These are phyloP conservation scores for Nemania serpens DNA, from an alignment of 2,329 filamentous ascomycete genomes.

Conservation along the genomic window DNA sequence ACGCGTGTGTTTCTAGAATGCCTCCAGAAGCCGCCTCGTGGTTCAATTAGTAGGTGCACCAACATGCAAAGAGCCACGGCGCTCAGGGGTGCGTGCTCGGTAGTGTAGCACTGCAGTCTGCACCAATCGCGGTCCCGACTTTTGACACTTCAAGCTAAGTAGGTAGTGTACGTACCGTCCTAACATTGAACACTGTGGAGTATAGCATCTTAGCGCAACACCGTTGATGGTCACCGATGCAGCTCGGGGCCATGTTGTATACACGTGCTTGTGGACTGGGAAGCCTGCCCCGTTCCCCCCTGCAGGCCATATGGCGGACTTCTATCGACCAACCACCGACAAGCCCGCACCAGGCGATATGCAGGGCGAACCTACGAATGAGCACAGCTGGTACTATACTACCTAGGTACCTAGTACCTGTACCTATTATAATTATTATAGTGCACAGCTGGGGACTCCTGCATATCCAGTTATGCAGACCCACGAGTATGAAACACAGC, in stretches of 20 bases:
- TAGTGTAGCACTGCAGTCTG: not conserved
- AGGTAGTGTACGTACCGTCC: not conserved
- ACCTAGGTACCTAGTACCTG: too few relatives aligned
- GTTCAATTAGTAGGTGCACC: not conserved
- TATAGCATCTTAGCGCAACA: not conserved
- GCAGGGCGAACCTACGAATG: conserved; percentile 18
- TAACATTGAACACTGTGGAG: not conserved
- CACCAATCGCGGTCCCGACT: not conserved
- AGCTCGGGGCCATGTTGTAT: conserved; percentile 11
- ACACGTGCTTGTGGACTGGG: conserved; percentile 30
- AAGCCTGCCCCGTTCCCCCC: conserved; percentile 18
- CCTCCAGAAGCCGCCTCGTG: conserved; percentile 9
- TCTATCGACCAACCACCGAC: conserved; percentile 11
- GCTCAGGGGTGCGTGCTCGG: conserved; percentile 8
- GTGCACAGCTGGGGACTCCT: conserved; percentile 3
- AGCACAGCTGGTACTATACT: not conserved
- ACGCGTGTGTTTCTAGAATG: conserved; percentile 11
- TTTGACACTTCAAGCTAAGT: not conserved
- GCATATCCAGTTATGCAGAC: conserved; percentile 20
- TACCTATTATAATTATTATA: too few relatives aligned
- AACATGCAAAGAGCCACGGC: not conserved
- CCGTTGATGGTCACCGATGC: conserved; percentile 20
- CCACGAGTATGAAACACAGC: conserved; percentile 25
- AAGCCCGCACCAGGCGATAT: conserved; percentile 11
- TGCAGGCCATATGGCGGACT: conserved; percentile 30